Percentiles rank a stretch among this genome's conserved stretches.
These are phyloP conservation scores for Alternaria tenuissima DNA, from an alignment of 2,329 filamentous ascomycete species.

Conservation along the genomic window DNA sequence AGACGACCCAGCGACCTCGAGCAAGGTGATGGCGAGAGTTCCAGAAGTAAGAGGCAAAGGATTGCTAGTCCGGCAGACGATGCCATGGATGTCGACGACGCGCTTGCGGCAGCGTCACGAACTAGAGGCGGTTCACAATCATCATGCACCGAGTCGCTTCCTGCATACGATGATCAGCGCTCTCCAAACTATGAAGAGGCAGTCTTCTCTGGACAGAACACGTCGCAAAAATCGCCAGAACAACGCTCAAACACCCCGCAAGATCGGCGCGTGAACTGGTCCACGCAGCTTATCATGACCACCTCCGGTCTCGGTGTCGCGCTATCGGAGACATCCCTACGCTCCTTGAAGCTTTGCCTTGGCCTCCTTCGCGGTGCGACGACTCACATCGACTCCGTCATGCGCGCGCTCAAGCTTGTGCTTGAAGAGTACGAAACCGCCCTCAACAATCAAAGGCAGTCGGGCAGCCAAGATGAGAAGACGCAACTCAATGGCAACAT, in stretches of 20 bases:
- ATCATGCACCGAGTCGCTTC: slow-evolving; percentile 77
- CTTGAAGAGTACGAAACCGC: slow-evolving; percentile 80
- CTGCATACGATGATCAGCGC: slow-evolving; percentile 81
- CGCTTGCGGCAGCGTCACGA: slow-evolving; percentile 36
- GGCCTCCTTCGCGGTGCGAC: slow-evolving; percentile 83
- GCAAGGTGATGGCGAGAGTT: slow-evolving; percentile 48
- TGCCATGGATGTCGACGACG: slow-evolving; percentile 60
- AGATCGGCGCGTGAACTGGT: slow-evolving; percentile 67
- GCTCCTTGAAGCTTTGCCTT: slow-evolving; percentile 84
- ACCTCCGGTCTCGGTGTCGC: slow-evolving; percentile 91
- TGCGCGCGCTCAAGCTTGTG: slow-evolving; percentile 75
- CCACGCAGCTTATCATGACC: slow-evolving; percentile 83
- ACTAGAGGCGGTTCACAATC: slow-evolving; percentile 66
- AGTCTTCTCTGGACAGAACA: slow-evolving; percentile 30
- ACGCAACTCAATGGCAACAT: slow-evolving; percentile 24
- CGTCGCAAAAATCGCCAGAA: slow-evolving; percentile 33
- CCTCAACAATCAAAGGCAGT: slow-evolving; percentile 40
- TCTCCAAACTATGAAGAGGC: slow-evolving; percentile 78
- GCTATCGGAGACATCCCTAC: slow-evolving; percentile 86
- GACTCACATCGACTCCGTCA: slow-evolving; percentile 77
- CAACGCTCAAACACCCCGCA: slow-evolving; percentile 36
- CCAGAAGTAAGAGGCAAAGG: slow-evolving; percentile 54
- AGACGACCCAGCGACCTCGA: slow-evolving; percentile 63
- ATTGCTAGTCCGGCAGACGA: slow-evolving; percentile 49
- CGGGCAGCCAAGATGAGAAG: slow-evolving; percentile 25